phyloP scores from a whole-genome alignment of 2,329 filamentous ascomycete species.

The Aureobasidium sp. region DNA sequence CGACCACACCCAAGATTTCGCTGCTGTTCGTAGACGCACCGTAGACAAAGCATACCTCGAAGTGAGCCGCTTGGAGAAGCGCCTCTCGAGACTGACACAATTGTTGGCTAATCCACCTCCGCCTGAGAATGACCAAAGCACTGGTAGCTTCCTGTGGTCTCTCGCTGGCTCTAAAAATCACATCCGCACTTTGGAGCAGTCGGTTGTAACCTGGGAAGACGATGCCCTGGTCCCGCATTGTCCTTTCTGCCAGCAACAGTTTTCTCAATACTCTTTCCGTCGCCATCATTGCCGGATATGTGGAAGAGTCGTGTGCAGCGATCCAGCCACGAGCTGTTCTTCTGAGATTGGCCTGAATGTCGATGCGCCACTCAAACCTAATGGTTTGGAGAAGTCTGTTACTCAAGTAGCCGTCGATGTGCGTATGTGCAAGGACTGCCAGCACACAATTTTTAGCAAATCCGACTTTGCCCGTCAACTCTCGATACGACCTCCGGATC shows the following conservation, averaged over 20 bases:
- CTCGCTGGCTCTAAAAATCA: constrained; percentile 54
- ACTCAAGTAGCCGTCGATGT: constrained; percentile 64
- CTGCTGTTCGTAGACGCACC: constrained; percentile 60
- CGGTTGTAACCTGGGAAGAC: constrained; percentile 90
- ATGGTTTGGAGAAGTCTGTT: constrained; percentile 35
- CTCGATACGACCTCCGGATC: constrained; percentile 59
- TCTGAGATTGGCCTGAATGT: constrained; percentile 75
- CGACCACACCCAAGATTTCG: constrained; percentile 67
- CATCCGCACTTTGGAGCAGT: constrained; percentile 72
- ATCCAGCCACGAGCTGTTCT: constrained; percentile 76
- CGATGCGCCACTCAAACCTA: constrained; percentile 37
- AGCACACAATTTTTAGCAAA: constrained; percentile 59
- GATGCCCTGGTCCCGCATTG: constrained; percentile 72
- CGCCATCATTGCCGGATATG: constrained; percentile 93
- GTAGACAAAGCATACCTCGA: constrained; percentile 84
- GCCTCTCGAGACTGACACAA: constrained; percentile 81
- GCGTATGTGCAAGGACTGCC: constrained; percentile 89
- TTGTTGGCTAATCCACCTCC: constrained; percentile 68
- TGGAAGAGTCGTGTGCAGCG: constrained; percentile 85
- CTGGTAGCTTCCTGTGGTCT: constrained; percentile 47
- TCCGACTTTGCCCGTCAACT: constrained; percentile 70
- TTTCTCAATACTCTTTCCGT: constrained; percentile 85
- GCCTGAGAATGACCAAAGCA: constrained; percentile 46
- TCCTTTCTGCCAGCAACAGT: constrained; percentile 93
- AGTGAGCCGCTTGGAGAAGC: constrained; percentile 81